phyloP scores from a whole-genome alignment of 495 filamentous ascomycete species.

The Pseudomonodictys pantanalensis region DNA sequence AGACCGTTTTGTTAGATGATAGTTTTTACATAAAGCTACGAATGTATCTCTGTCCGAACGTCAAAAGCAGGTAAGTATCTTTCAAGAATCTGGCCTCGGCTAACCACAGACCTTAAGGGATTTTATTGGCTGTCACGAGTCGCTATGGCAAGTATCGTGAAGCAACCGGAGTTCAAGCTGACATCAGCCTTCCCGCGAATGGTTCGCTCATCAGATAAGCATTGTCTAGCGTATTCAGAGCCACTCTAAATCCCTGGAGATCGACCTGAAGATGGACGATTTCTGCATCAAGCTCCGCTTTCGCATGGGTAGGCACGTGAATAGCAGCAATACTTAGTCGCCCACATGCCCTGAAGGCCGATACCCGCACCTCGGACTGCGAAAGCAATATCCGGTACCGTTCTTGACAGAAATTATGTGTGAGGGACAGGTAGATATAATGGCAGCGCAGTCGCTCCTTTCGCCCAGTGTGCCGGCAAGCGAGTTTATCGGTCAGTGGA shows the following conservation, averaged over 20 bases:
- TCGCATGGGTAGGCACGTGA: neutral
- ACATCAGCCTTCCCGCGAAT: slow-evolving; percentile 13
- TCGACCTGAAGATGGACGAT: neutral
- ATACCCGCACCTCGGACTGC: slow-evolving; percentile 10
- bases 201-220: slow-evolving; percentile 12
- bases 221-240: slow-evolving; percentile 8
- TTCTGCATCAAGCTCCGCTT: neutral
- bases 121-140: neutral
- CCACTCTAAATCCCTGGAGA: slow-evolving; percentile 18
- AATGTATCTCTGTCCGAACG: too few relatives aligned
- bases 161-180: slow-evolving; percentile 7
- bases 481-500: neutral
- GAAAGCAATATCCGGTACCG: neutral
- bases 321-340: neutral
- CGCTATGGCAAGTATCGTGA: neutral
- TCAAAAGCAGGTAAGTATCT: too few relatives aligned
- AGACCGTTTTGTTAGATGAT: too few relatives aligned
- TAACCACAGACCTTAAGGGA: neutral
- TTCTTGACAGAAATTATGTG: neutral
- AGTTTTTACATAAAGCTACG: too few relatives aligned
- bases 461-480: too few relatives aligned
- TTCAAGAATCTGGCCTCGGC: neutral
- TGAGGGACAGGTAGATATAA: neutral
- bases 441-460: too few relatives aligned
- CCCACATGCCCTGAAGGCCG: slow-evolving; percentile 1